Percentiles rank a stretch among this genome's conserved stretches.
These are phyloP conservation scores for Penicillium crustosum DNA, from an alignment of 2,329 filamentous ascomycete genomes.

Conservation along the genomic window DNA sequence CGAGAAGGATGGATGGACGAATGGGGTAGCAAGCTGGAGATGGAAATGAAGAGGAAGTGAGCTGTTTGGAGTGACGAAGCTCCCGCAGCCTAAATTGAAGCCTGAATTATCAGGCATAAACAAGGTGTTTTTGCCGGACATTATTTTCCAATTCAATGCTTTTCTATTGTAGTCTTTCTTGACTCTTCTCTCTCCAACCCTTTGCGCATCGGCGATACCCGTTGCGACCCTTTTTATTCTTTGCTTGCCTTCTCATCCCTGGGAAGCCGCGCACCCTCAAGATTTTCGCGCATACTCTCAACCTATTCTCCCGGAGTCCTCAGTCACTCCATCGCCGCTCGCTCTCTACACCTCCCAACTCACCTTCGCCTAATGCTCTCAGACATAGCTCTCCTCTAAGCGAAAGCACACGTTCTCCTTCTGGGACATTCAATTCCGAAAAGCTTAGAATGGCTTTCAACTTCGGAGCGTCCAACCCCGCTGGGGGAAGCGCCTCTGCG, in stretches of 20 bases:
- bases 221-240: conserved; percentile 9
- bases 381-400: conserved; percentile 35
- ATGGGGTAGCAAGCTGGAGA: conserved; percentile 26
- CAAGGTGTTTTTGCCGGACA: conserved; percentile 26
- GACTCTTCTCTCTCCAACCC: conserved; percentile 5
- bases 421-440: conserved; percentile 33
- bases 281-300: conserved; percentile 47
- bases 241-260: conserved; percentile 23
- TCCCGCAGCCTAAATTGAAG: conserved; percentile 37
- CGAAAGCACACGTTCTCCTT: conserved; percentile 39
- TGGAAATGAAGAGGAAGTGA: conserved; percentile 34
- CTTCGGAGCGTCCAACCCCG: conserved; percentile 53
- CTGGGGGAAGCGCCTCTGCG: conserved; percentile 40
- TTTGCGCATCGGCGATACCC: conserved; percentile 13
- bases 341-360: conserved; percentile 39
- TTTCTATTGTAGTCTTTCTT: conserved; percentile 19
- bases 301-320: conserved; percentile 46
- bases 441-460: conserved; percentile 61
- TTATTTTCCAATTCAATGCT: conserved; percentile 21
- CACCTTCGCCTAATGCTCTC: conserved; percentile 42
- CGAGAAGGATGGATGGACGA: conserved; percentile 26
- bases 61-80: conserved; percentile 45
- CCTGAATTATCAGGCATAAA: conserved; percentile 27
- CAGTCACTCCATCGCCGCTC: conserved; percentile 46
- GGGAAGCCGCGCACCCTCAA: conserved; percentile 32